Conservation (phyloP, 140 eudicot genomes). For the Bidens hawaiensis region DNA sequence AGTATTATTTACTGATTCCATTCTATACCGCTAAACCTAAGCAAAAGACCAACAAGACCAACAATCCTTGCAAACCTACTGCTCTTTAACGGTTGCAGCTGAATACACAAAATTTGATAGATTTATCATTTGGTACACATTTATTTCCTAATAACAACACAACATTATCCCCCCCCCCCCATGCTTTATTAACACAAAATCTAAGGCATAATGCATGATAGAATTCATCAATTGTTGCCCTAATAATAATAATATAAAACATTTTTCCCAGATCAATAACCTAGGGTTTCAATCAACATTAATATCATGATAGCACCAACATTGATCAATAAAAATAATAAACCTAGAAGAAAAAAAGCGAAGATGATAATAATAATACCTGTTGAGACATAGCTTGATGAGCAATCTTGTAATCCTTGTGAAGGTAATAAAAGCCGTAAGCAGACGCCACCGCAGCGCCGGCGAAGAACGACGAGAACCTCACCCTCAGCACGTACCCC, state of each 20-base stretch:
- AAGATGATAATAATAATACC: constrained; percentile 37
- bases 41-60: neutral
- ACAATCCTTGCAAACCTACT: neutral
- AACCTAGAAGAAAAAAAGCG: neutral
- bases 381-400: constrained; percentile 76
- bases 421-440: constrained; percentile 70
- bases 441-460: constrained; percentile 93
- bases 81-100: constrained; percentile 7
- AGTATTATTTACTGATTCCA: neutral
- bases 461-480: constrained; percentile 88
- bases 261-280: constrained; percentile 4
- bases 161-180: constrained; percentile 3
- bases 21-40: constrained; percentile 4
- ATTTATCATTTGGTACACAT: constrained; percentile 5
- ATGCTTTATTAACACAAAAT: neutral
- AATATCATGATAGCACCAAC: constrained; percentile 1
- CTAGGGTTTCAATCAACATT: constrained; percentile 26
- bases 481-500: constrained; percentile 88
- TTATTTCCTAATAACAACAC: too few relatives aligned
- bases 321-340: constrained; percentile 14
- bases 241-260: neutral
- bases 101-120: constrained; percentile 1
- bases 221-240: neutral
- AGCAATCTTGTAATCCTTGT: constrained; percentile 80
- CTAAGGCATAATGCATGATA: neutral